Evolutionary conservation across 768 basidiomycete genomes (phyloP), one percentile per base, ranked within the genome.

Genomic region (Boletus coccyginus): DNA sequence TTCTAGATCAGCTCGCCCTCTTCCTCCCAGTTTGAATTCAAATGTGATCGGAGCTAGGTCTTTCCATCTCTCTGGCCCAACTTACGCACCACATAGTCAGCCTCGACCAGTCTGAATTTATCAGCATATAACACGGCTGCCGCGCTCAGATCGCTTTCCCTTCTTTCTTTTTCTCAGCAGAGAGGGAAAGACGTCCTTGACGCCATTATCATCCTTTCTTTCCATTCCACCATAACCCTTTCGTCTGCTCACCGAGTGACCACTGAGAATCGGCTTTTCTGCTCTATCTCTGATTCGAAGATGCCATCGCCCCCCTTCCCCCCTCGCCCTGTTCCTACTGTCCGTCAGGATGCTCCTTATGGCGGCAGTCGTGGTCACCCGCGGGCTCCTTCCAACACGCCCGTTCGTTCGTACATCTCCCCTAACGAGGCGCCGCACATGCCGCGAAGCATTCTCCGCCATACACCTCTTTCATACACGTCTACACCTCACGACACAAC

Each of bases 231-330:
- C 46, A 36, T 11, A 31, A 50, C 19, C 41, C 47, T 21, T 35
- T 21, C 13, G 11, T 53, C 49, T 52, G 35, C 45, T 36, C 1
- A 11, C 14, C 43, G 12, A 16, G 21, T 19, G 19, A 16, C 12
- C 3, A 19, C 33, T 9, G 27, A 38, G 8, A 39, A 5, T 32
- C 38, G 6, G 5, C 31, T 32, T 32, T 7, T 13, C 27, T 19
- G 29, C 32, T 40, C 27, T 40, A 10, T 40, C 40, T 55, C 44
- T 46, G 29, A 42, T 47, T 40, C n/a, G 13, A 39, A 41, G 44
- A 70, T 71, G 60, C 27, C 62, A 24, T 43, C 47, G 5, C 31
- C 66, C 48, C 60, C 68, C 9, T 70, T 68, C 7, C 42, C 56
- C 38, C 62, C 62, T 54, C 60, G 58, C 17, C 54, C 66, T 19